These are phyloP conservation scores for Sugiyamaella xylanicola DNA, from an alignment of 1,139 yeast genomes.

Conservation along the genomic window DNA sequence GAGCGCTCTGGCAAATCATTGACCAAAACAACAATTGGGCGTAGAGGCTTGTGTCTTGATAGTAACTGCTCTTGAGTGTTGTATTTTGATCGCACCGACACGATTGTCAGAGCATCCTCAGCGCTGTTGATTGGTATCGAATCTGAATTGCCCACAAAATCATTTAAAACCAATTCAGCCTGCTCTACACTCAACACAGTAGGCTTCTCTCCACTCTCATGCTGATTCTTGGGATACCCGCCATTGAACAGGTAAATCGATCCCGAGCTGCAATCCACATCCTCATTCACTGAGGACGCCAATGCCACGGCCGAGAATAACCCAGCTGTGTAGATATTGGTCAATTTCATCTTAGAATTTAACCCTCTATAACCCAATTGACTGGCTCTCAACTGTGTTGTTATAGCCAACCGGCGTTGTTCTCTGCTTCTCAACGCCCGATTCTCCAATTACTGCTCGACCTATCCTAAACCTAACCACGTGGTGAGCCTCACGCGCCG, in stretches of 20 bases:
- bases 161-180: conserved; percentile 36
- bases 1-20: conserved; percentile 29
- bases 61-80: conserved; percentile 18
- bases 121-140: conserved; percentile 26
- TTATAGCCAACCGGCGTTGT: neutral
- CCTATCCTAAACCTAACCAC: neutral
- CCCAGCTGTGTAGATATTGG: neutral
- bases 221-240: neutral
- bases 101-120: conserved; percentile 25
- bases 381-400: neutral
- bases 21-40: conserved; percentile 31
- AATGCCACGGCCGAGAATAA: conserved; percentile 1
- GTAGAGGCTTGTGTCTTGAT: conserved; percentile 16
- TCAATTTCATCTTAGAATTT: conserved; percentile 11
- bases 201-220: neutral
- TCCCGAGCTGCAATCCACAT: conserved; percentile 8
- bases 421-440: neutral
- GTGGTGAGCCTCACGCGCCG: neutral
- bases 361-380: too few species aligned
- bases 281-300: neutral
- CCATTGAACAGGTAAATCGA: conserved; percentile 13
- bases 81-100: conserved; percentile 11
- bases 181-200: conserved; percentile 25
- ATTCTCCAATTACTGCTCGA: conserved; percentile 1
- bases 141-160: conserved; percentile 32